Percentiles rank a stretch among this genome's conserved stretches.
These are phyloP conservation scores for Elsinoe australis DNA, from an alignment of 2,329 filamentous ascomycete genomes.

Conservation along the genomic window DNA sequence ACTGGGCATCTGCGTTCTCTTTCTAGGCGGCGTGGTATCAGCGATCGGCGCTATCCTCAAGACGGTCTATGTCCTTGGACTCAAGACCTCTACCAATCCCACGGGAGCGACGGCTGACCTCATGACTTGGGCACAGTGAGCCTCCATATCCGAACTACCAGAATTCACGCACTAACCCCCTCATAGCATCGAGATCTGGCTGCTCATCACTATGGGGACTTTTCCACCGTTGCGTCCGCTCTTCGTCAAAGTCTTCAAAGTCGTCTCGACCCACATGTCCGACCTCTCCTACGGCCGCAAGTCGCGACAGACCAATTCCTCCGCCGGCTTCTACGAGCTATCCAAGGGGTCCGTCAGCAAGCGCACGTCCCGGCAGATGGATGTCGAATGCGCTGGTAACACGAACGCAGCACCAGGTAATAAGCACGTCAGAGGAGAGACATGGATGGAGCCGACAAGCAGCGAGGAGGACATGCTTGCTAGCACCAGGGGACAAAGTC, in stretches of 20 bases:
- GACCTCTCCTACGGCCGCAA: neutral
- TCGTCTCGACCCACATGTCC: neutral
- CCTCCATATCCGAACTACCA: neutral
- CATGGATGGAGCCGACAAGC: conserved; percentile 6
- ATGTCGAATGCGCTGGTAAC: neutral
- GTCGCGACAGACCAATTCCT: neutral
- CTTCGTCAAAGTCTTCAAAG: conserved; percentile 10
- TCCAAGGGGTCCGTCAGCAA: neutral
- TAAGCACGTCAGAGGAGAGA: neutral
- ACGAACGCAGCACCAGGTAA: neutral
- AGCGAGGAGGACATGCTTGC: conserved; percentile 10
- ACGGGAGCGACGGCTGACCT: conserved; percentile 11
- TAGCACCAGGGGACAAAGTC: neutral
- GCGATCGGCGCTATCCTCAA: conserved; percentile 13
- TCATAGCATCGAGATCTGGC: conserved; percentile 2
- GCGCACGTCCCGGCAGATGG: neutral
- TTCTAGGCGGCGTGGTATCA: conserved; percentile 16
- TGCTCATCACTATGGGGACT: conserved; percentile 8
- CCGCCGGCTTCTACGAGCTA: conserved; percentile 10
- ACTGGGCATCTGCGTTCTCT: conserved; percentile 13
- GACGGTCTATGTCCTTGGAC: conserved; percentile 9
- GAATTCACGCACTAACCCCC: neutral
- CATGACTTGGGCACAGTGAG: conserved; percentile 13
- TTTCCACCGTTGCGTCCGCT: conserved; percentile 4
- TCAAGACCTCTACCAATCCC: conserved; percentile 4